phyloP scores from a whole-genome alignment of 768 basidiomycete species.

The Jaapia argillacea region DNA sequence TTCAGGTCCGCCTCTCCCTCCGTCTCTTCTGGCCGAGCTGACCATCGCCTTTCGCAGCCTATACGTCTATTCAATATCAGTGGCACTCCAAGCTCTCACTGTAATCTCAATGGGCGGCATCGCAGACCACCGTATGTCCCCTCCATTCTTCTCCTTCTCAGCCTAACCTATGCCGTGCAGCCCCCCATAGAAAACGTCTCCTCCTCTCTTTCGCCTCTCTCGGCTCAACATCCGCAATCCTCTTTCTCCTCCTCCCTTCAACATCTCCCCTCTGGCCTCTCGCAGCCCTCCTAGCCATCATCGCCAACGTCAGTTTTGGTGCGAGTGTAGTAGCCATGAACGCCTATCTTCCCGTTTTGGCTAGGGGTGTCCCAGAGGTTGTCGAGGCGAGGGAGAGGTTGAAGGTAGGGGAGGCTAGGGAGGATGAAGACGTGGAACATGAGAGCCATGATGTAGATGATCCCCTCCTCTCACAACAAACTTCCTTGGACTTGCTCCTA shows the following conservation, averaged over 20 bases:
- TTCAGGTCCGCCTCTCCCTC: constrained; percentile 54
- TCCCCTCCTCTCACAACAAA: not conserved
- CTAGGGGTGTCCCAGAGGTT: constrained; percentile 56
- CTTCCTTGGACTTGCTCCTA: not conserved
- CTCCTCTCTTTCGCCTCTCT: constrained; percentile 65
- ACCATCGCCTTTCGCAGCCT: constrained; percentile 35
- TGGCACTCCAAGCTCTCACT: constrained; percentile 83
- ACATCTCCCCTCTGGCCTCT: constrained; percentile 61
- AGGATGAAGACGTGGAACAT: constrained; percentile 12
- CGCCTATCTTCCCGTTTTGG: constrained; percentile 72
- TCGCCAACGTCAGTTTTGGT: constrained; percentile 82
- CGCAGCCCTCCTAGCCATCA: constrained; percentile 57
- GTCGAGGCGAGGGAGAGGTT: constrained; percentile 27
- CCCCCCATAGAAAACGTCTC: constrained; percentile 64
- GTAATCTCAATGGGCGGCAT: constrained; percentile 92
- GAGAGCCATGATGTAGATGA: not conserved
- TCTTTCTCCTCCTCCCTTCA: constrained; percentile 69
- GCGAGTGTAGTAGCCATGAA: constrained; percentile 86
- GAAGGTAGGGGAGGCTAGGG: constrained; percentile 1
- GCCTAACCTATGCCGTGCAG: constrained; percentile 23
- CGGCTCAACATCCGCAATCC: constrained; percentile 57
- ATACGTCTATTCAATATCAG: constrained; percentile 81
- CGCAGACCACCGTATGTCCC: constrained; percentile 72
- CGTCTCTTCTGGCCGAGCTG: not conserved
- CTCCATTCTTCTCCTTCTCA: not conserved